Evolutionary conservation across 2,329 filamentous ascomycete species (phyloP).

Genomic region (Periconia digitata): DNA sequence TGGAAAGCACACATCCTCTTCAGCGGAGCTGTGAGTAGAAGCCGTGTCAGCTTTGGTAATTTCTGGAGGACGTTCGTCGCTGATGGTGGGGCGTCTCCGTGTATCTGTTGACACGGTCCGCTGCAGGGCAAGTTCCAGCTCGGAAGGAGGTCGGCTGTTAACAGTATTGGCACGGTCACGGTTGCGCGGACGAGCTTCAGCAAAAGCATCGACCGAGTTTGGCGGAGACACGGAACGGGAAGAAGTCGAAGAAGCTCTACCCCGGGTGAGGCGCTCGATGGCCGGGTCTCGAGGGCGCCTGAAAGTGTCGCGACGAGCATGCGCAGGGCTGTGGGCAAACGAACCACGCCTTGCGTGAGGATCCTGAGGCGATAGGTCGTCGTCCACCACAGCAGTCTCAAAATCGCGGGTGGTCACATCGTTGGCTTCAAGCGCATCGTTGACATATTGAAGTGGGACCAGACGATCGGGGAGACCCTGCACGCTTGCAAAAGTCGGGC

Average conservation of each 20-base stretch:
- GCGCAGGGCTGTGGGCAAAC: conserved; percentile 36
- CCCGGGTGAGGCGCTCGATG: conserved; percentile 40
- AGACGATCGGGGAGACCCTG: conserved; percentile 46
- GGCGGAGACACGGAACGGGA: conserved; percentile 80
- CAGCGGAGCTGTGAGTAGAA: conserved; percentile 69
- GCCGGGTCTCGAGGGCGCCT: conserved; percentile 42
- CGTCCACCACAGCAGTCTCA: conserved; percentile 81
- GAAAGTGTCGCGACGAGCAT: conserved; percentile 47
- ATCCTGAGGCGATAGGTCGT: conserved; percentile 50
- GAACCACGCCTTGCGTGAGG: conserved; percentile 55
- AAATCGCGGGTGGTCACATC: conserved; percentile 70
- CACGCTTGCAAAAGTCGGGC: conserved; percentile 74
- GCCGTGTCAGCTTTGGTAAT: conserved; percentile 62
- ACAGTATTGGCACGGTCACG: conserved; percentile 73
- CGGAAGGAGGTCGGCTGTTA: conserved; percentile 58
- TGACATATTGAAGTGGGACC: conserved; percentile 48
- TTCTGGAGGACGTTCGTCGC: conserved; percentile 62
- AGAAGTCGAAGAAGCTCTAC: conserved; percentile 53
- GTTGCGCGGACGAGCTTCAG: conserved; percentile 70
- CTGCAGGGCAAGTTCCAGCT: conserved; percentile 62
- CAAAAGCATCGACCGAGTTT: conserved; percentile 97
- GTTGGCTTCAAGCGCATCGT: conserved; percentile 47
- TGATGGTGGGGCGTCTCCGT: conserved; percentile 61
- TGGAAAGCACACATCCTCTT: conserved; percentile 89
- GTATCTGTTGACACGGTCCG: conserved; percentile 72